Evolutionary conservation across 2,329 filamentous ascomycete genomes (phyloP).

Genomic region (Colletotrichum phormii): DNA sequence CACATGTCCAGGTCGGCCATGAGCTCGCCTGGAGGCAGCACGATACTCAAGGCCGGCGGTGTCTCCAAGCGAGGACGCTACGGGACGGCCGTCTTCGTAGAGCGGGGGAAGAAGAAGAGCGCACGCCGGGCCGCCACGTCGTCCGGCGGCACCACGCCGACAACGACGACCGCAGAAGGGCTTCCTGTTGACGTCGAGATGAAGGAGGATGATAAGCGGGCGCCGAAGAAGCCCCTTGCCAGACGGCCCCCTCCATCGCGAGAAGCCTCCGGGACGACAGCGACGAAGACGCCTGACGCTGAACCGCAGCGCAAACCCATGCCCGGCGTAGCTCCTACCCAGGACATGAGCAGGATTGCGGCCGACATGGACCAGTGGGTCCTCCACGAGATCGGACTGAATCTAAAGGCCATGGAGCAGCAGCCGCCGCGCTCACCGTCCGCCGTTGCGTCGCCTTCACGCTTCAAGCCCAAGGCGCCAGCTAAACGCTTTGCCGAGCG

Average conservation of each 20-base stretch:
- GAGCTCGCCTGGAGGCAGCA: conserved; percentile 44
- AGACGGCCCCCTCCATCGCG: conserved; percentile 16
- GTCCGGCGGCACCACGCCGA: conserved; percentile 45
- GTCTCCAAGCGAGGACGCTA: conserved; percentile 55
- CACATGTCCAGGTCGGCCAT: conserved; percentile 65
- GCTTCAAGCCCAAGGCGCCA: conserved; percentile 67
- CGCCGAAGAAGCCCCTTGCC: conserved; percentile 32
- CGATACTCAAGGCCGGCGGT: conserved; percentile 42
- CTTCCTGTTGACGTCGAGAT: conserved; percentile 1
- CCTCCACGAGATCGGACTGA: conserved; percentile 67
- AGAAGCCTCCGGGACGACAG: background rate
- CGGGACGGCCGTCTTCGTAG: conserved; percentile 65
- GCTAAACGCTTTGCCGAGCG: conserved; percentile 66
- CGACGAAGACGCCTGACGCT: background rate
- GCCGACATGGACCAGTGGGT: conserved; percentile 70
- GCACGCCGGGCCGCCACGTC: background rate
- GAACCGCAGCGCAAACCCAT: conserved; percentile 32
- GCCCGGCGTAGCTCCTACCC: conserved; percentile 47
- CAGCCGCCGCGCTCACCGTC: conserved; percentile 40
- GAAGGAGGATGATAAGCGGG: background rate
- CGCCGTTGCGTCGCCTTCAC: conserved; percentile 42
- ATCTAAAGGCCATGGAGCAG: conserved; percentile 60
- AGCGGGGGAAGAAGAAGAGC: conserved; percentile 58
- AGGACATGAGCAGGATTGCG: conserved; percentile 62
- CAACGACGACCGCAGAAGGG: background rate